Conservation (phyloP, 768 basidiomycete genomes). For the Dendrothele bispora region DNA sequence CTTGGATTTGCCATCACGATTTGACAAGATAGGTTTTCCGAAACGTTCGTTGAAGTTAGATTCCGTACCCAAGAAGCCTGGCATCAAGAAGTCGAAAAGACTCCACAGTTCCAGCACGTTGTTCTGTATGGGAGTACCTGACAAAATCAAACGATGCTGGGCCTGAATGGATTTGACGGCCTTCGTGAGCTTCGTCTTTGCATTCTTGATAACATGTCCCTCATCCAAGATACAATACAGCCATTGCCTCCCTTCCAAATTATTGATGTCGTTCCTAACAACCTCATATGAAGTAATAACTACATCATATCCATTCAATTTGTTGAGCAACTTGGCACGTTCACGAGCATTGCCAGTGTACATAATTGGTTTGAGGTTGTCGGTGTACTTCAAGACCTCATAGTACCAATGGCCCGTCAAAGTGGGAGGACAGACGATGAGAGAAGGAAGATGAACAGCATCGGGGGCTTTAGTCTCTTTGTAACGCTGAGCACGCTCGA, state of each 20-base stretch:
- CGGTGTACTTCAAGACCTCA: slow-evolving; percentile 91
- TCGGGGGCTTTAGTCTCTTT: slow-evolving; percentile 70
- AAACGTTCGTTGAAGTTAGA: slow-evolving; percentile 93
- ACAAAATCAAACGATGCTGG: slow-evolving; percentile 91
- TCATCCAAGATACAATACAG: slow-evolving; percentile 97
- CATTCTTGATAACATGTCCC: slow-evolving; percentile 98
- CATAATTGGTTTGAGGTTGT: slow-evolving; percentile 78
- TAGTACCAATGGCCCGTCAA: slow-evolving; percentile 99
- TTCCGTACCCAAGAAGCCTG: slow-evolving; percentile 97
- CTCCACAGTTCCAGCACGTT: slow-evolving; percentile 99
- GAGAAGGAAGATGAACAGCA: slow-evolving; percentile 83
- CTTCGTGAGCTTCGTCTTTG: slow-evolving; percentile 96
- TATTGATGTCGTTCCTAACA: slow-evolving; percentile 88
- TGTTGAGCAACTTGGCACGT: slow-evolving; percentile 64
- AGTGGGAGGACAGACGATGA: slow-evolving; percentile 96
- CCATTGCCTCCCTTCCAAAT: slow-evolving; percentile 76
- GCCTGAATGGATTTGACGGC: slow-evolving; percentile 90
- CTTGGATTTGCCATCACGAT: slow-evolving; percentile 93
- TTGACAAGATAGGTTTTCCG: slow-evolving; percentile 92
- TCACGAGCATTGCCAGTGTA: slow-evolving; percentile 90
- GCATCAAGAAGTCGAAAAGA: slow-evolving; percentile 99
- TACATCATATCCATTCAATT: slow-evolving; percentile 75
- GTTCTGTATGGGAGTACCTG: slow-evolving; percentile 98
- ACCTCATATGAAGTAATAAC: slow-evolving; percentile 98
- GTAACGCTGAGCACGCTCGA: slow-evolving; percentile 75